Base-by-base conservation (phyloP, 441 rosid genomes). In the Croton setiger region DNA sequence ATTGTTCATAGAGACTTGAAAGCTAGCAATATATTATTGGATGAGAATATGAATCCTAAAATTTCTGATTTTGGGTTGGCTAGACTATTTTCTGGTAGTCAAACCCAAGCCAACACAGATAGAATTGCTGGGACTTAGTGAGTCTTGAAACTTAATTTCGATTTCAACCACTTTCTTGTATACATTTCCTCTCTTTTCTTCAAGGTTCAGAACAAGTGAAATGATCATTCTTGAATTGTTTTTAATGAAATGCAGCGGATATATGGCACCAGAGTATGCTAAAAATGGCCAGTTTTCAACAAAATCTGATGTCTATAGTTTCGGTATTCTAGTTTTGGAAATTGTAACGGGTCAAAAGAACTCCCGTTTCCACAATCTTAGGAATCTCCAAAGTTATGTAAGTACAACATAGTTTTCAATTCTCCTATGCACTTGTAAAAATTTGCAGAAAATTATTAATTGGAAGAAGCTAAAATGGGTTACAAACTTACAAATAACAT, bases 51-150 rank as follows among this genome's bases (percentile, higher is more conserved):
- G 87, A 80, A 81, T 69, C 82, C 91, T 0, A 81, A 81, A 70
- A 78, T 85, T 20, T 79, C 84, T 0, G 85, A 87, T 74, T 87
- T 85, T 56, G 85, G 91, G 60, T 36, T 78, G 68, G 90, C 86
- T 7, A 82, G 70, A 71, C 72, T 84, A 33, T 84, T 85, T 43
- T 68, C 74, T 45, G 85, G 77, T 51, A 74, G 79, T 59, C 69
- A 80, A 70, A 78, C 71, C 18, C 78, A 76, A 67, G 82, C 74
- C 36, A 78, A 72, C 3, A 78, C 79, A 56, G 63, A 47, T 21
- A 57, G 60, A 18, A 72, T 83, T 74, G 82, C 73, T 13, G 78
- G 86, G 27, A 74, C 84, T 23, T 77, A 66, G 87, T 77, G 77
- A 83, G 87, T 69, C n/a, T 12, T 27, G 31, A 27, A 27, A 27